These are phyloP conservation scores for Cladosporium sp. DNA, from an alignment of 2,329 filamentous ascomycete genomes.

Conservation along the genomic window DNA sequence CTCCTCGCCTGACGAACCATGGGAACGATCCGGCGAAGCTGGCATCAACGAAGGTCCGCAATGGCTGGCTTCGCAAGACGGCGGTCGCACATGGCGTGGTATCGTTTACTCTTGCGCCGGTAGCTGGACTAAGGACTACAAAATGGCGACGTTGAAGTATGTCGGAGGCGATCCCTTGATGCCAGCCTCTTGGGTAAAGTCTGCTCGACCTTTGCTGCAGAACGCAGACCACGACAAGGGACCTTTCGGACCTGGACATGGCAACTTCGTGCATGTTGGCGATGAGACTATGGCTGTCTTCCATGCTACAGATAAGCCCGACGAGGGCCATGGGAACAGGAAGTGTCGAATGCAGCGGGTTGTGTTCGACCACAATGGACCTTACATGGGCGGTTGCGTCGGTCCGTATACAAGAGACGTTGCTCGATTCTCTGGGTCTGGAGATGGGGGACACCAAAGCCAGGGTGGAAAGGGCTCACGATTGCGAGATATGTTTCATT, in stretches of 20 bases:
- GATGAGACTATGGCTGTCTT: slow-evolving; percentile 42
- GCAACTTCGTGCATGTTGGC: slow-evolving; percentile 40
- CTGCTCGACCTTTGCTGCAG: slow-evolving; percentile 35
- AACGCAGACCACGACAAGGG: slow-evolving; percentile 31
- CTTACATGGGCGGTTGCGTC: slow-evolving; percentile 40
- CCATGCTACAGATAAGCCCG: slow-evolving; percentile 43
- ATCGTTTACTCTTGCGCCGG: slow-evolving; percentile 46
- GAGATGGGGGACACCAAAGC: not conserved
- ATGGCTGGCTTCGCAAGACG: slow-evolving; percentile 19
- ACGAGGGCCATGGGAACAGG: slow-evolving; percentile 42
- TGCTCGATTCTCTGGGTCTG: not conserved
- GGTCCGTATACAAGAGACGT: slow-evolving; percentile 29
- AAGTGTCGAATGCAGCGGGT: slow-evolving; percentile 45
- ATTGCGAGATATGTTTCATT: not conserved
- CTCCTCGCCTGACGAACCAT: slow-evolving; percentile 36
- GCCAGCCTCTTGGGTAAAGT: slow-evolving; percentile 37
- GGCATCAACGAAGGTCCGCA: slow-evolving; percentile 43
- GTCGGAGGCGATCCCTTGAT: slow-evolving; percentile 39
- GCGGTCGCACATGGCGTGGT: slow-evolving; percentile 33
- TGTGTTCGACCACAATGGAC: slow-evolving; percentile 31
- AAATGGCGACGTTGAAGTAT: slow-evolving; percentile 43
- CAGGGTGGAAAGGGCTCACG: not conserved
- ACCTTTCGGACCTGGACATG: slow-evolving; percentile 45
- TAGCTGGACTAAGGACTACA: slow-evolving; percentile 46
- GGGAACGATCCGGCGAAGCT: slow-evolving; percentile 37